Evolutionary conservation across 306 rosid genomes (phyloP).

Genomic region (Hippophae tibetana): DNA sequence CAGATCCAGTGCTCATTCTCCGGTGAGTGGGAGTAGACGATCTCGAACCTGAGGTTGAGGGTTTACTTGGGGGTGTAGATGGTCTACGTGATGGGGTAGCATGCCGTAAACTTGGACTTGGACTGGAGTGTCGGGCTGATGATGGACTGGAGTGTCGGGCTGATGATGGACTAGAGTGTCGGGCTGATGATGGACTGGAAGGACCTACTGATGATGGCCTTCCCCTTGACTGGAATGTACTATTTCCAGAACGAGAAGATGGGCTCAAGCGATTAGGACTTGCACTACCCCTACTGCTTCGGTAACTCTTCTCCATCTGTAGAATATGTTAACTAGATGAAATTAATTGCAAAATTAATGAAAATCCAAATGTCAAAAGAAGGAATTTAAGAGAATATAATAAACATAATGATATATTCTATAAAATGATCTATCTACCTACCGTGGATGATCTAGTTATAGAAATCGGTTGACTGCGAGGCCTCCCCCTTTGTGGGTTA

Average conservation of each 20-base stretch:
- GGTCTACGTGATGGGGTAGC: constrained; percentile 55
- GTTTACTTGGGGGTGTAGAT: constrained; percentile 71
- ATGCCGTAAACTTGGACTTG: constrained; percentile 43
- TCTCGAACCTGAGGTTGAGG: constrained; percentile 48
- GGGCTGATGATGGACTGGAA: constrained; percentile 63
- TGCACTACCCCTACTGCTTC: constrained; percentile 82
- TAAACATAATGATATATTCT: constrained; percentile 13
- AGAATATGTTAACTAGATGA: constrained; percentile 9
- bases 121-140: constrained; percentile 47
- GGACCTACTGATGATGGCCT: constrained; percentile 50
- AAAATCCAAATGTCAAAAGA: not conserved
- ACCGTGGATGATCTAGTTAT: constrained; percentile 83
- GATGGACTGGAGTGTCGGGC: no score
- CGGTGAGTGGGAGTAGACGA: constrained; percentile 57
- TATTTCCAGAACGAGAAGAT: constrained; percentile 63
- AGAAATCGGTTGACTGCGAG: constrained; percentile 77
- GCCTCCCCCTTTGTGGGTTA: constrained; percentile 54
- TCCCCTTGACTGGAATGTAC: constrained; percentile 54
- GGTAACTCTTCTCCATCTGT: constrained; percentile 79
- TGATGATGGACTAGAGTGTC: constrained; percentile 42
- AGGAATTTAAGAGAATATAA: constrained; percentile 6
- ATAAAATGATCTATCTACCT: constrained; percentile 23
- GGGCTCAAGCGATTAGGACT: constrained; percentile 77
- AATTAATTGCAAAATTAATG: constrained; percentile 12
- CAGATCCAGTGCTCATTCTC: constrained; percentile 62